These are phyloP conservation scores for Ophiocordyceps unilateralis DNA, from an alignment of 2,329 filamentous ascomycete genomes.

Conservation along the genomic window DNA sequence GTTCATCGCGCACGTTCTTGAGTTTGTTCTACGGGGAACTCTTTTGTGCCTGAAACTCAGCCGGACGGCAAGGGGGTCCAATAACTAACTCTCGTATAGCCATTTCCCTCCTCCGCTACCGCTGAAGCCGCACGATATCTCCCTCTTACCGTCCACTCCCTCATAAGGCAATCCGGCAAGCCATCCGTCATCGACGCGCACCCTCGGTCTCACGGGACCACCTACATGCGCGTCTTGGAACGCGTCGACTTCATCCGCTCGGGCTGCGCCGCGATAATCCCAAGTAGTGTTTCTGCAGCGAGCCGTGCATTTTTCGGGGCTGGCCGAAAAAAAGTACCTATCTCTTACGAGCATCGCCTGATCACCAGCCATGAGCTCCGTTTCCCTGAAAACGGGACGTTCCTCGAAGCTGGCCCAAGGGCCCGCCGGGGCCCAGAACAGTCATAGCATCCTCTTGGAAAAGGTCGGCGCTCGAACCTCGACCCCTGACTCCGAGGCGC, in stretches of 20 bases:
- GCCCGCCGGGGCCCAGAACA: slow-evolving; percentile 32
- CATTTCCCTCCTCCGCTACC: background rate
- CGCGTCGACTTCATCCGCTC: background rate
- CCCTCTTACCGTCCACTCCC: background rate
- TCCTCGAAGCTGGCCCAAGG: slow-evolving; percentile 33
- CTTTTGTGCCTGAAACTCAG: background rate
- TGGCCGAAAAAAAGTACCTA: background rate
- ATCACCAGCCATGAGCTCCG: slow-evolving; percentile 29
- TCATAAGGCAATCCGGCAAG: background rate
- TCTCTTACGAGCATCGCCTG: background rate
- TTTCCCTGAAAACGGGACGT: slow-evolving; percentile 29
- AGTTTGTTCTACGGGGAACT: background rate
- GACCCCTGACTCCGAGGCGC: slow-evolving; percentile 83
- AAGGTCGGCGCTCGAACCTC: slow-evolving; percentile 66
- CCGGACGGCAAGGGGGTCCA: no score
- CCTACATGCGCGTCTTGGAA: background rate
- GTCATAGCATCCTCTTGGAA: slow-evolving; percentile 50
- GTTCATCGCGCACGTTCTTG: background rate
- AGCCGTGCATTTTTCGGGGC: background rate
- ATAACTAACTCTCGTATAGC: background rate
- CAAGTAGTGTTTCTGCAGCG: background rate
- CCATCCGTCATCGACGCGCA: background rate
- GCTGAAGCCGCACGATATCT: background rate
- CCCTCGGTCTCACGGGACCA: background rate
- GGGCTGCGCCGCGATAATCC: background rate